phyloP scores from a whole-genome alignment of 2,329 filamentous ascomycete species.

The Aspergillus latus region DNA sequence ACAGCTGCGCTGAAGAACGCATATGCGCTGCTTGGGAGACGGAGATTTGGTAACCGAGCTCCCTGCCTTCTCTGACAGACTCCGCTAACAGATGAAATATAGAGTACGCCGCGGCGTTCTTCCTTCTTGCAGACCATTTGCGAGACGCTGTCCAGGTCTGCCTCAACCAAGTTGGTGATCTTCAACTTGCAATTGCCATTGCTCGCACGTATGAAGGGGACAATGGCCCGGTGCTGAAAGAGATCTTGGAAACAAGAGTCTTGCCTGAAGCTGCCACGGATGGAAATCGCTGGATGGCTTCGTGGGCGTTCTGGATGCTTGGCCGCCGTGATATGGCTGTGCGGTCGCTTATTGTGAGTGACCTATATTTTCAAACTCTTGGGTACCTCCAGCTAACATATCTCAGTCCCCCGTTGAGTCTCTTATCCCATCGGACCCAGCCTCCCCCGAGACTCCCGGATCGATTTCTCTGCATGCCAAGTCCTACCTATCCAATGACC shows the following conservation, averaged over 20 bases:
- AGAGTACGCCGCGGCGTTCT: constrained; percentile 96
- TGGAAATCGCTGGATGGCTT: constrained; percentile 89
- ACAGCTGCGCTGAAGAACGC: constrained; percentile 93
- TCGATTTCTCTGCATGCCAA: constrained; percentile 62
- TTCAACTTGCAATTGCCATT: constrained; percentile 86
- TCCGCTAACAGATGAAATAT: constrained; percentile 9
- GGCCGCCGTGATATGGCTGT: constrained; percentile 80
- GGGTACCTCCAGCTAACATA: not conserved
- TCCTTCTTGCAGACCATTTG: constrained; percentile 81
- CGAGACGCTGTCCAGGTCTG: constrained; percentile 85
- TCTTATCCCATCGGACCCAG: constrained; percentile 52
- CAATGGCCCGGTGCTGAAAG: constrained; percentile 68
- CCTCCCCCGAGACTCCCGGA: constrained; percentile 64
- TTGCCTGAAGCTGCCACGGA: constrained; percentile 73
- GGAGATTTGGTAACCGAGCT: constrained; percentile 68
- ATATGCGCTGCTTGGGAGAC: constrained; percentile 87
- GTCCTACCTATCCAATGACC: constrained; percentile 85
- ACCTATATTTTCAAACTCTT: not conserved
- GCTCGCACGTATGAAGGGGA: constrained; percentile 87
- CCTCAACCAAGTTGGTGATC: constrained; percentile 79
- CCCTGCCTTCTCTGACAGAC: not conserved
- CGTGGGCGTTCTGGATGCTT: constrained; percentile 94
- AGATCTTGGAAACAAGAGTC: constrained; percentile 76
- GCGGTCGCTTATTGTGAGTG: constrained; percentile 71
- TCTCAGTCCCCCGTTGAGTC: constrained; percentile 72